These are phyloP conservation scores for Fraxinus quadrangulata DNA, from an alignment of 257 asterid species.

Conservation along the genomic window DNA sequence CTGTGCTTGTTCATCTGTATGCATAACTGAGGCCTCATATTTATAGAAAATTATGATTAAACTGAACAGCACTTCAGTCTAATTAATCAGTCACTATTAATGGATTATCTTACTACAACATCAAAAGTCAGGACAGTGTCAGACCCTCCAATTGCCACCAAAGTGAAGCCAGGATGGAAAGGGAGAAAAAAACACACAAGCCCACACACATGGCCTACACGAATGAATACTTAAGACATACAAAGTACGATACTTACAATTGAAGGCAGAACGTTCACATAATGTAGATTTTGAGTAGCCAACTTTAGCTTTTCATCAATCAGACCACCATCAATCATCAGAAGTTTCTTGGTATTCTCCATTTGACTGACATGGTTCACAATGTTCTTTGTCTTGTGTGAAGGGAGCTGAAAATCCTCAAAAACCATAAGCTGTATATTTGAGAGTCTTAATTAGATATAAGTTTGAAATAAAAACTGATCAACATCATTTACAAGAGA, in stretches of 20 bases:
- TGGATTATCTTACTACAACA: neutral
- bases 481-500: conserved; percentile 5
- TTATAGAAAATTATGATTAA: neutral
- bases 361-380: conserved; percentile 66
- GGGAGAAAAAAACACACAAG: too few species aligned
- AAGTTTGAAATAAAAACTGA: conserved; percentile 1
- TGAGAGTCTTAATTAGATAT: conserved; percentile 27
- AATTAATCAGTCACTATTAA: neutral
- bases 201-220: too few species aligned
- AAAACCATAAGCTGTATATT: conserved; percentile 71
- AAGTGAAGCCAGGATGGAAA: neutral
- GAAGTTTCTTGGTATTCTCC: conserved; percentile 74
- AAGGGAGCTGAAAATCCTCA: conserved; percentile 77
- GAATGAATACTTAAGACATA: neutral
- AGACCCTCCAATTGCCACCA: neutral
- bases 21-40: neutral
- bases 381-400: conserved; percentile 89
- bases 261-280: conserved; percentile 84
- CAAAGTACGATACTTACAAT: conserved; percentile 56
- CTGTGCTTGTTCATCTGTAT: neutral
- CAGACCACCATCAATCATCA: conserved; percentile 81
- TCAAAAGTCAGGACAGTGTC: neutral
- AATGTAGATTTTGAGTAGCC: conserved; percentile 87
- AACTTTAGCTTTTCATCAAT: conserved; percentile 73
- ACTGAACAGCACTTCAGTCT: neutral